Conservation (phyloP, 257 asterid genomes). For the Solanum tarijense region DNA sequence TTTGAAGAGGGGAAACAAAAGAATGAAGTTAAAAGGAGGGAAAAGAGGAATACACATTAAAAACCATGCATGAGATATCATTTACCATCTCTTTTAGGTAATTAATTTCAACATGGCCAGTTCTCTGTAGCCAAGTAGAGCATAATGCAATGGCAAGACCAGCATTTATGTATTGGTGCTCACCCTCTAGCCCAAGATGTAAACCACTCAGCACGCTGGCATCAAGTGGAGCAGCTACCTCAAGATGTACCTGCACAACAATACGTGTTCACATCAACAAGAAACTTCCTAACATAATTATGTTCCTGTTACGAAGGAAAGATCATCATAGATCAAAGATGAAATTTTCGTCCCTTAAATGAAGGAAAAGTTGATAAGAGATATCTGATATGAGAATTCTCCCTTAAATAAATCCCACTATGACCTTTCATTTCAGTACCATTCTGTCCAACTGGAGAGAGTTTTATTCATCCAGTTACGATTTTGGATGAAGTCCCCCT, state of each 20-base stretch:
- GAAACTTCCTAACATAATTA: background rate
- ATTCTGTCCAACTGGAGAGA: background rate
- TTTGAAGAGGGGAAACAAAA: background rate
- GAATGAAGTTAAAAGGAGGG: background rate
- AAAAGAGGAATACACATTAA: background rate
- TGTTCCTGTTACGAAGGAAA: background rate
- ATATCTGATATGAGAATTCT: background rate
- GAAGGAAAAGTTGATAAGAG: background rate
- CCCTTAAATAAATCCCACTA: background rate
- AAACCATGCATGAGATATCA: slow-evolving; percentile 4
- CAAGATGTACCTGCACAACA: slow-evolving; percentile 60
- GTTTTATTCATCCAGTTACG: background rate
- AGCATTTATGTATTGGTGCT: slow-evolving; percentile 90
- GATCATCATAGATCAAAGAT: background rate
- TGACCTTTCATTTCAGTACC: background rate
- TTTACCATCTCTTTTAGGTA: slow-evolving; percentile 69
- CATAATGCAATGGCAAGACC: slow-evolving; percentile 91
- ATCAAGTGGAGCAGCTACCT: slow-evolving; percentile 71
- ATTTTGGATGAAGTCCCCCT: background rate
- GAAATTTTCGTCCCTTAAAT: background rate
- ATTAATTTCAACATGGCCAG: slow-evolving; percentile 72
- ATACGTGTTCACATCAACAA: slow-evolving; percentile 9
- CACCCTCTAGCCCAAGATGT: slow-evolving; percentile 92
- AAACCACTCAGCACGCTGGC: slow-evolving; percentile 48
- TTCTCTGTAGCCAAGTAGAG: slow-evolving; percentile 89